Conservation (phyloP, 768 basidiomycete species). For the Nidularia pulvinata region DNA sequence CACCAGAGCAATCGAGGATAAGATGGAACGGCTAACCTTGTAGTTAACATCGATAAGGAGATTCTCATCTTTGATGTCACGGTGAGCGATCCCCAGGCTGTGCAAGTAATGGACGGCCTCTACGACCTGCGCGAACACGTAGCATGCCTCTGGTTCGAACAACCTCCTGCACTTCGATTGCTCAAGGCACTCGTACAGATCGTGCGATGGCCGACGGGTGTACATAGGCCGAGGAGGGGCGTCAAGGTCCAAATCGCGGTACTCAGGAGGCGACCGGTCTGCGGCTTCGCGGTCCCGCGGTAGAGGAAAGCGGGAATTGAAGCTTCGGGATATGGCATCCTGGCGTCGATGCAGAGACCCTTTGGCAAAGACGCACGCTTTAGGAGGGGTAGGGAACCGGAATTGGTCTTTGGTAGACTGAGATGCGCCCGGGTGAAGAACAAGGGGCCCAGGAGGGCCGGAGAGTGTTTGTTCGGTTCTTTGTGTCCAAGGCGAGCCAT, state of each 20-base stretch:
- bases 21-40: slow-evolving; percentile 42
- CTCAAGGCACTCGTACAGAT: slow-evolving; percentile 96
- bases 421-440: not conserved
- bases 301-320: too few species aligned
- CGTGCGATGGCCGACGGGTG: slow-evolving; percentile 80
- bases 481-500: slow-evolving; percentile 83
- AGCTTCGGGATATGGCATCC: too few species aligned
- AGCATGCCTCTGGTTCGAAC: slow-evolving; percentile 74
- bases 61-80: slow-evolving; percentile 98
- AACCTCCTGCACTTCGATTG: slow-evolving; percentile 79
- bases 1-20: too few species aligned
- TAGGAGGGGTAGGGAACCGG: too few species aligned
- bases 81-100: slow-evolving; percentile 83
- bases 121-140: slow-evolving; percentile 87
- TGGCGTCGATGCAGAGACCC: too few species aligned
- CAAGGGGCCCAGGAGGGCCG: slow-evolving; percentile 58
- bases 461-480: slow-evolving; percentile 20
- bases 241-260: too few species aligned
- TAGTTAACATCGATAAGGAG: slow-evolving; percentile 75
- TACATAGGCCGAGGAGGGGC: slow-evolving; percentile 15
- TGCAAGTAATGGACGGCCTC: slow-evolving; percentile 85
- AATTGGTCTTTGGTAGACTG: too few species aligned
- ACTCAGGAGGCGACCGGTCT: too few species aligned
- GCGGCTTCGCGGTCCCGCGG: too few species aligned
- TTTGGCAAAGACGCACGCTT: too few species aligned